These are phyloP conservation scores for Fusarium caatingaense DNA, from an alignment of 2,329 filamentous ascomycete species.

Conservation along the genomic window DNA sequence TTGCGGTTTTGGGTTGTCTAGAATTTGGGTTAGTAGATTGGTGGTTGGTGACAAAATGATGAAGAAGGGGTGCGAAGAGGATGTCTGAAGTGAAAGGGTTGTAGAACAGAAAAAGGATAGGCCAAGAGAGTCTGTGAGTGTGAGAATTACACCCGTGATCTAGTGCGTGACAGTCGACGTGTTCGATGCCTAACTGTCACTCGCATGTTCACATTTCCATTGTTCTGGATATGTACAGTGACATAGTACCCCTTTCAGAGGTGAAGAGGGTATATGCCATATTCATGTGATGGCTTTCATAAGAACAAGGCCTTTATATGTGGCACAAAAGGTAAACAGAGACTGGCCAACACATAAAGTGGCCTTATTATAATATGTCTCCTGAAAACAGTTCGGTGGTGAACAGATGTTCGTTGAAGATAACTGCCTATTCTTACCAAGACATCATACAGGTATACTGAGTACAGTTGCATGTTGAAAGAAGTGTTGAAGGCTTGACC, in stretches of 20 bases:
- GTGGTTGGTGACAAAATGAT: neutral
- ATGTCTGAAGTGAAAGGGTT: neutral
- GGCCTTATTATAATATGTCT: too few relatives aligned
- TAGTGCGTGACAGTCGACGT: neutral
- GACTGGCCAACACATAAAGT: neutral
- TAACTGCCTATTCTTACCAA: too few relatives aligned
- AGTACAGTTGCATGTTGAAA: too few relatives aligned
- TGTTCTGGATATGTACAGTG: neutral
- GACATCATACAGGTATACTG: too few relatives aligned
- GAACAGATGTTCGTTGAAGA: too few relatives aligned
- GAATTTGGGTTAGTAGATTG: neutral
- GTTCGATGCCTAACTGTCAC: neutral
- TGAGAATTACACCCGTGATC: neutral
- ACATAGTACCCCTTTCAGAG: neutral
- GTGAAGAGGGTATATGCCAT: neutral
- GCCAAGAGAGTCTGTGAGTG: neutral
- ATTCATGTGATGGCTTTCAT: neutral
- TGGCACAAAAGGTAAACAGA: neutral
- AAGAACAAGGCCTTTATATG: neutral
- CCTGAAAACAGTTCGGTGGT: too few relatives aligned
- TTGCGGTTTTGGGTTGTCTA: neutral
- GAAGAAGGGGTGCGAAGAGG: neutral
- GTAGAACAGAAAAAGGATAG: neutral
- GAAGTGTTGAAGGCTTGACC: too few relatives aligned
- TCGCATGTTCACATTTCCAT: neutral